Evolutionary conservation across 2,329 filamentous ascomycete genomes (phyloP), one percentile per base, ranked within the genome.

Genomic region (Diplodia sapinea): DNA sequence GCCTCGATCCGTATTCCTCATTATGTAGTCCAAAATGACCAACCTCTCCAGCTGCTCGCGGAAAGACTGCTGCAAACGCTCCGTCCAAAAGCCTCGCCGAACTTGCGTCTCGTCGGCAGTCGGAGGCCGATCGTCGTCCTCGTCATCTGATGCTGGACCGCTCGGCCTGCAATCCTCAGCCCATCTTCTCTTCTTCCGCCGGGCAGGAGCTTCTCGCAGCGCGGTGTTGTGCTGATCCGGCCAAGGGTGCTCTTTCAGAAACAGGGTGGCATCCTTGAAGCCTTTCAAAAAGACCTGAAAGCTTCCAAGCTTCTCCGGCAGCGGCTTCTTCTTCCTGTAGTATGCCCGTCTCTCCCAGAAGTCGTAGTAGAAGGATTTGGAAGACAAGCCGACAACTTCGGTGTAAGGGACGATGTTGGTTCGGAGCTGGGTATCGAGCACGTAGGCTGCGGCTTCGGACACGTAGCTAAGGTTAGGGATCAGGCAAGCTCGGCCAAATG

Each of bases 391-490:
- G 40, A 98, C 93, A 50, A 99, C 92, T 74, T 97, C 95, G 51
- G 95, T 99, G 74, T 97, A 98, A 0, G 95, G 95, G 5, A 99
- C 96, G 72, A 99, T 85, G 76, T 96, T 89, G 23, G 95, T 98
- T 73, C 90, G 90, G 61, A 99, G 83, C 75, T 96, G 93, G 72
- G 87, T 89, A 79, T 99, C 95, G 64, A 99, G 88, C 6, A 97
- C 93, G 78, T 97, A 99, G 43, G 95, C 95, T 20, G 95, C 95
- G 20, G 95, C 95, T 83, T 99, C 95, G 73, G 94, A 98, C 72
- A 99, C 93, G 77, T 99, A 99, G 66, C 94, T 97, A 61, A 99
- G 85, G 75, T 99, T 99, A 67, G 95, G 95, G 77, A 99, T 99
- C 65, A 99, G 87, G 71, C 93, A 98, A 55, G 94, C 94, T 74